Evolutionary conservation across 306 rosid species (phyloP).

Genomic region (Lathyrus oleraceus): DNA sequence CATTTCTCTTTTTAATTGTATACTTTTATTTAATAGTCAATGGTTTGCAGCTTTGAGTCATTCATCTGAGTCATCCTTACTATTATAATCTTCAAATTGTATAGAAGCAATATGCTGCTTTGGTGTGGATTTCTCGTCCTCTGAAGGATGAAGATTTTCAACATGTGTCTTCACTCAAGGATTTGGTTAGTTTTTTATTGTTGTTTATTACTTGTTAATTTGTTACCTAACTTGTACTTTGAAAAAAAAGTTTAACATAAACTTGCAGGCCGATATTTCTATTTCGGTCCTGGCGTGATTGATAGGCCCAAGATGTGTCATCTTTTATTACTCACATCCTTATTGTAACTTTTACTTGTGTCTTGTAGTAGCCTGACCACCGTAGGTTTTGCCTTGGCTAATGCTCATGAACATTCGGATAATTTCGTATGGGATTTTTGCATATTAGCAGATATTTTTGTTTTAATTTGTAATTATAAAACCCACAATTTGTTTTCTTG

Average conservation of each 20-base stretch:
- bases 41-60: slow-evolving; percentile 5
- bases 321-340: not conserved
- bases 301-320: slow-evolving; percentile 2
- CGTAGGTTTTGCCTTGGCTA: slow-evolving; percentile 19
- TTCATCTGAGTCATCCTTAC: slow-evolving; percentile 6
- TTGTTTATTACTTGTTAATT: not conserved
- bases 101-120: slow-evolving; percentile 91
- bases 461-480: slow-evolving; percentile 8
- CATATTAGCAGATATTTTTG: not conserved
- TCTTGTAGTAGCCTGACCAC: slow-evolving; percentile 12
- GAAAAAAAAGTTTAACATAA: not conserved
- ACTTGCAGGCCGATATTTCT: not conserved
- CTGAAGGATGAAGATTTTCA: slow-evolving; percentile 65
- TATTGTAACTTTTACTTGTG: not conserved
- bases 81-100: slow-evolving; percentile 27
- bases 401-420: slow-evolving; percentile 1
- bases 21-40: slow-evolving; percentile 21
- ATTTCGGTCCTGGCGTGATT: not conserved
- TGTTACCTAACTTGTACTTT: slow-evolving; percentile 21
- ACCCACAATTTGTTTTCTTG: not conserved
- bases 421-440: slow-evolving; percentile 1
- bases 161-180: slow-evolving; percentile 55
- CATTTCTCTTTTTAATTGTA: slow-evolving; percentile 17
- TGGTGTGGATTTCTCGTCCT: slow-evolving; percentile 87
- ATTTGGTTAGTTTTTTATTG: slow-evolving; percentile 40